Evolutionary conservation across 2,329 filamentous ascomycete genomes (phyloP).

Genomic region (Simplicillium aogashimaense): DNA sequence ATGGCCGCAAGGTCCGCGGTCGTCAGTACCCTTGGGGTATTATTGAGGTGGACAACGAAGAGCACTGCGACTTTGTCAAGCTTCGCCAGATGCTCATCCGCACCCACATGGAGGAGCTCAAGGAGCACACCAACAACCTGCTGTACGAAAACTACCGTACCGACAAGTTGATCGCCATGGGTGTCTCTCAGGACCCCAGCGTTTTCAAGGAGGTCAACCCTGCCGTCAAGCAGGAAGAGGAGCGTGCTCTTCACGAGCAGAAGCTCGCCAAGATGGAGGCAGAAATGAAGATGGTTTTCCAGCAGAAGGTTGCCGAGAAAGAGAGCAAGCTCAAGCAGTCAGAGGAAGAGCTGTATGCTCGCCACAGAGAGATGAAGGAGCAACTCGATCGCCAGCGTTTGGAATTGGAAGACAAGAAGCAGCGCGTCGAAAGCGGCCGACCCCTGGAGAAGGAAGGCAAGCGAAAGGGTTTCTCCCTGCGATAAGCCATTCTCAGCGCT

Average conservation of each 20-base stretch:
- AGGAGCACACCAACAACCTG: constrained; percentile 99
- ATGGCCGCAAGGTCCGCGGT: constrained; percentile 91
- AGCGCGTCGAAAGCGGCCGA: constrained; percentile 85
- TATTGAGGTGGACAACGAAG: constrained; percentile 99
- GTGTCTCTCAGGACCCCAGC: constrained; percentile 94
- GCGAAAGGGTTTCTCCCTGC: constrained; percentile 98
- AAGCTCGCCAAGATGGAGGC: constrained; percentile 99
- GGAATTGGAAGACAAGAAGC: constrained; percentile 98
- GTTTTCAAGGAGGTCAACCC: constrained; percentile 99
- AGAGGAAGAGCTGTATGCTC: constrained; percentile 96
- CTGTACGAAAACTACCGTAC: constrained; percentile 99
- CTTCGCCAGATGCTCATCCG: constrained; percentile 99
- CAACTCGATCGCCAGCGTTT: constrained; percentile 89
- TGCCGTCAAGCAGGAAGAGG: constrained; percentile 98
- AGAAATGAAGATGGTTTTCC: constrained; percentile 99
- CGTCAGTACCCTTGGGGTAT: constrained; percentile 97
- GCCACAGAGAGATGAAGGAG: constrained; percentile 99
- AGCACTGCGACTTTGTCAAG: constrained; percentile 99
- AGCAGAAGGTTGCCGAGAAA: constrained; percentile 99
- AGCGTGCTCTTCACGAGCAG: constrained; percentile 95
- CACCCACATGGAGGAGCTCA: constrained; percentile 99
- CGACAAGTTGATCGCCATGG: constrained; percentile 98
- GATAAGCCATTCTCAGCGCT: constrained; percentile 45
- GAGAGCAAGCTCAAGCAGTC: constrained; percentile 99
- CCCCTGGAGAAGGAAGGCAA: constrained; percentile 96